Conservation (phyloP, 164 flowering plant genomes). For the Malania oleifera region DNA sequence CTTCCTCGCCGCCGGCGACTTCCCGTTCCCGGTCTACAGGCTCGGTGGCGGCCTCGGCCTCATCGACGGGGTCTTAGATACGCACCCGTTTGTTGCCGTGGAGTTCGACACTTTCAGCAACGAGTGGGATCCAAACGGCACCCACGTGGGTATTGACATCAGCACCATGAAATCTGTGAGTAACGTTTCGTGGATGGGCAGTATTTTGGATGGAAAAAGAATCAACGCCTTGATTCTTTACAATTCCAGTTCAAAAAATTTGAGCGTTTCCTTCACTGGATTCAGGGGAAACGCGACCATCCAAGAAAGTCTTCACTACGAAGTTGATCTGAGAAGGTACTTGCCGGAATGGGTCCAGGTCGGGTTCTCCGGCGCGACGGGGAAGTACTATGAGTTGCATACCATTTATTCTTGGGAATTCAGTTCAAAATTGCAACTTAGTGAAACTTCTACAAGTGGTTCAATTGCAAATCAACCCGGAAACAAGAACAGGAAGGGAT, state of each 20-base stretch:
- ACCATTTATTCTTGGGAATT: constrained; percentile 12
- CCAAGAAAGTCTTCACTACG: neutral
- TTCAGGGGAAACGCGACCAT: neutral
- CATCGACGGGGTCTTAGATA: constrained; percentile 8
- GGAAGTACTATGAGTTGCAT: neutral
- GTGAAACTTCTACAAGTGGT: neutral
- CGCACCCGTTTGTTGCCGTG: constrained; percentile 29
- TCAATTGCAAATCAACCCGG: neutral
- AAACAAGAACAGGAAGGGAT: neutral
- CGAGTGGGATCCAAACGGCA: constrained; percentile 28
- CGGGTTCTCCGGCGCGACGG: constrained; percentile 16
- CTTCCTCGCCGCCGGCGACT: constrained; percentile 39
- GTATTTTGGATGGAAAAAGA: constrained; percentile 8
- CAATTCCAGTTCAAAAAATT: constrained; percentile 22
- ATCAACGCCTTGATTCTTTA: constrained; percentile 30
- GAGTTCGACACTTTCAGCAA: constrained; percentile 37
- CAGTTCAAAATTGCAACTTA: neutral
- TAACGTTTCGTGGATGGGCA: constrained; percentile 17
- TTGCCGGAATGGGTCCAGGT: constrained; percentile 14
- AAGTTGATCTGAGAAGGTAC: neutral
- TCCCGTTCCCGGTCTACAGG: constrained; percentile 16
- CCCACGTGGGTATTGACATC: constrained; percentile 43
- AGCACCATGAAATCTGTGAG: constrained; percentile 25
- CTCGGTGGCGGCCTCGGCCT: constrained; percentile 28
- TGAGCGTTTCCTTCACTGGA: constrained; percentile 20